Base-by-base conservation (phyloP, 2,329 filamentous ascomycete genomes). In the Colletotrichum sansevieriae region DNA sequence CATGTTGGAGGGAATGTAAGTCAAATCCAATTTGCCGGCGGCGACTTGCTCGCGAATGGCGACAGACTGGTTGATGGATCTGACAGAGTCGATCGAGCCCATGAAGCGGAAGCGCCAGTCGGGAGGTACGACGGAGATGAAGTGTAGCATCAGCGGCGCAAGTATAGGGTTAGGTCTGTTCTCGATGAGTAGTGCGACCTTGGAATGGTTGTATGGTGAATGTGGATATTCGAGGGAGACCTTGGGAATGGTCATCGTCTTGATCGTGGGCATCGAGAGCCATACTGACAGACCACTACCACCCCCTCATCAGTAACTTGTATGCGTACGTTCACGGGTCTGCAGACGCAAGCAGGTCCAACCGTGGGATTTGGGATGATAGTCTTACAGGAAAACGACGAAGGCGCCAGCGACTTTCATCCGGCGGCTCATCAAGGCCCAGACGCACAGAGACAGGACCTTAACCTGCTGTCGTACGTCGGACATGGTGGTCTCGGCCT, bases 91-190 rank as follows among this genome's bases (percentile, higher is more conserved):
- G 22, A 74, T 35, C 13, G 83, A 85, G 62, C 86, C 85, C 81
- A 87, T 85, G 79, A 87, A 87, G 70, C 84, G 74, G 74, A 87
- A 86, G 51, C 81, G 82, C 85, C 85, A 88, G 73, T 87, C 85
- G 7, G 83, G 82, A 2, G 85, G 85, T 1, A 86, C 82, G 20
- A 88, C 84, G 4, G 83, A 79, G 71, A 87, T 87, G 77, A 88
- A 86, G 74, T 88, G 86, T 25, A 88, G 79, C 75, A 87, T 78
- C 44, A 87, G 78, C 1, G 86, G 85, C 3, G 84, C 85, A 47
- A 88, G 81, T 70, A 83, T 77, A 3, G 85, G 80, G 41, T 81
- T 79, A 2, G 82, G 73, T 1, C 86, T 83, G 75, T 83, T 83
- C 74, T 88, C 86, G 68, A 89, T 83, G 20, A 89, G 79, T 11